phyloP scores from a whole-genome alignment of 805 yeast genomes.

The Zygotorulaspora sp. region DNA sequence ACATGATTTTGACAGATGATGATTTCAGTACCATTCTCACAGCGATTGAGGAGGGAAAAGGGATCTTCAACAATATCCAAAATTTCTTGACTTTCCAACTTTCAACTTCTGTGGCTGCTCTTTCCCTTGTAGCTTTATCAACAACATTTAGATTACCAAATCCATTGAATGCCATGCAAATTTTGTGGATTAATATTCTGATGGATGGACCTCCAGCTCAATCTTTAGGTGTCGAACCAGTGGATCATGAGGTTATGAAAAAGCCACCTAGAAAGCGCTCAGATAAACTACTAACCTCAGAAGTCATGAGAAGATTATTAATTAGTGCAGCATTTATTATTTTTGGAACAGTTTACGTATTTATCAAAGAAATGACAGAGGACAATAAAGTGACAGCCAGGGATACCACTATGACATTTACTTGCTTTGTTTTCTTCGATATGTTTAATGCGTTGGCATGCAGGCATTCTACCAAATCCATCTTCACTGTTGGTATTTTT shows the following conservation, averaged over 20 bases:
- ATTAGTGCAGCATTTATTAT: constrained; percentile 71
- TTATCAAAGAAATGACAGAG: constrained; percentile 74
- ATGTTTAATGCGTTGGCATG: constrained; percentile 96
- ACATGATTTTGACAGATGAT: constrained; percentile 95
- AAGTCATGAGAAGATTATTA: constrained; percentile 65
- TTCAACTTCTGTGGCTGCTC: constrained; percentile 93
- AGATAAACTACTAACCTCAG: constrained; percentile 73
- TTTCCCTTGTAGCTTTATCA: constrained; percentile 80
- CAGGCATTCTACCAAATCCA: constrained; percentile 80
- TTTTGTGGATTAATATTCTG: constrained; percentile 91
- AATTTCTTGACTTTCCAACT: constrained; percentile 92
- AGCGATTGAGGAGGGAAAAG: constrained; percentile 97
- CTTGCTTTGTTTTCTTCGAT: constrained; percentile 92
- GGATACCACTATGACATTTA: constrained; percentile 98
- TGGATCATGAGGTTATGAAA: constrained; percentile 90
- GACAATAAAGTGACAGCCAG: constrained; percentile 81
- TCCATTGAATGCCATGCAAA: constrained; percentile 97
- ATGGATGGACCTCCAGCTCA: constrained; percentile 99
- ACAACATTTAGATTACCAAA: constrained; percentile 86
- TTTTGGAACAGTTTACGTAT: constrained; percentile 86
- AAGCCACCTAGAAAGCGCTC: constrained; percentile 91
- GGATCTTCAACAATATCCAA: constrained; percentile 92
- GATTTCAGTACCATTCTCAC: constrained; percentile 90
- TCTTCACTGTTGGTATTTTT: constrained; percentile 72
- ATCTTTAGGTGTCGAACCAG: constrained; percentile 95